A percentile compares a stretch with the other conserved stretches of the same genome.
Conservation (phyloP, 1,139 yeast species). For the Saccharomyces hybrid region DNA sequence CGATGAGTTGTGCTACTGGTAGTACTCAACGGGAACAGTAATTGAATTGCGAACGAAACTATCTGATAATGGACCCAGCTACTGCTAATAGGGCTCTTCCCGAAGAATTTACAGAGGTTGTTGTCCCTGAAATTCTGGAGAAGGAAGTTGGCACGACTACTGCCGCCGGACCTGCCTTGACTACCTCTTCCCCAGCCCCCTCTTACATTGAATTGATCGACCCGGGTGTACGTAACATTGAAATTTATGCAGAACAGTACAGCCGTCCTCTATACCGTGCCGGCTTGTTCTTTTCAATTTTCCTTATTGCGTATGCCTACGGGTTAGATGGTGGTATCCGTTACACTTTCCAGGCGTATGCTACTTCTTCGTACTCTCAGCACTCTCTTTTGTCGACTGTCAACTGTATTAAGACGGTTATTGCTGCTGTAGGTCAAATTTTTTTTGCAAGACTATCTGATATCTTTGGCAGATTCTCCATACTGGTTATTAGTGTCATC, state of each 20-base stretch:
- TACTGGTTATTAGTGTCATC: slow-evolving; percentile 45
- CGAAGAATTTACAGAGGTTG: too few relatives aligned
- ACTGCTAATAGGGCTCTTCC: too few relatives aligned
- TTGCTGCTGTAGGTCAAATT: slow-evolving; percentile 68
- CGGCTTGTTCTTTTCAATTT: slow-evolving; percentile 38
- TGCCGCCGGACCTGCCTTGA: too few relatives aligned
- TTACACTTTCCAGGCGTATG: slow-evolving; percentile 42
- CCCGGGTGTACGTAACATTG: slow-evolving; percentile 10
- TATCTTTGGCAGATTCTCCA: slow-evolving; percentile 56
- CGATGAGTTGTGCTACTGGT: too few relatives aligned
- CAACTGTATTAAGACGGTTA: slow-evolving; percentile 51
- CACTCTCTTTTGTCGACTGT: slow-evolving; percentile 60
- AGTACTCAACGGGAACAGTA: too few relatives aligned
- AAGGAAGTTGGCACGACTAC: too few relatives aligned
- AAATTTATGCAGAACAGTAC: slow-evolving; percentile 20
- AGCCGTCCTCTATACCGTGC: slow-evolving; percentile 11
- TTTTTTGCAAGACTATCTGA: slow-evolving; percentile 61
- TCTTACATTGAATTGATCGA: too few relatives aligned
- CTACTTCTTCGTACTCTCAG: slow-evolving; percentile 46
- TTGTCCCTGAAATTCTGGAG: too few relatives aligned
- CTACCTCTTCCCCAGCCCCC: too few relatives aligned
- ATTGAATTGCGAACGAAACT: too few relatives aligned
- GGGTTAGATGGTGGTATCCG: slow-evolving; percentile 53
- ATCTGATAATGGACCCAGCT: too few relatives aligned
- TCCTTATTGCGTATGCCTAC: slow-evolving; percentile 55